A percentile compares a stretch with the other conserved stretches of the same genome.
Evolutionary conservation across 768 basidiomycete genomes (phyloP).

Genomic region (Crepidotus variabilis): DNA sequence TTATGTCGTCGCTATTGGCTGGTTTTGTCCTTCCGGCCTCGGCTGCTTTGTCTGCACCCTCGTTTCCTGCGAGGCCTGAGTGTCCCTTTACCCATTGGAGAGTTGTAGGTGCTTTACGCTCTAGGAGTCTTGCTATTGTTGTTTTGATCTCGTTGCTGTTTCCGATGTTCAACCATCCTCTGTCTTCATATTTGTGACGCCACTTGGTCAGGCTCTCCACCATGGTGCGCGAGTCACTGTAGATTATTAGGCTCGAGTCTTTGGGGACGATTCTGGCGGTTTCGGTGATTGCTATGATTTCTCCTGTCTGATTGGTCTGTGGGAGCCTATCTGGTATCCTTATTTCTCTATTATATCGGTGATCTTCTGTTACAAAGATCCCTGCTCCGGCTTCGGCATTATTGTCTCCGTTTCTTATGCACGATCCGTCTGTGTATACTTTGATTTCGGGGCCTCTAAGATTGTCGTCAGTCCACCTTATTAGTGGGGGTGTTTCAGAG

Average conservation of each 20-base stretch:
- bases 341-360: neutral
- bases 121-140: neutral
- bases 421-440: neutral
- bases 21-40: neutral
- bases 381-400: neutral
- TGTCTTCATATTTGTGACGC: constrained; percentile 17
- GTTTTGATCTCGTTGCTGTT: constrained; percentile 3
- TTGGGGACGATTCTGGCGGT: neutral
- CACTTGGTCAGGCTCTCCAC: constrained; percentile 8
- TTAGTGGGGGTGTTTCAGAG: neutral
- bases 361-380: neutral
- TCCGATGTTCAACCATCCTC: constrained; percentile 19
- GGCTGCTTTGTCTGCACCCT: neutral
- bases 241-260: constrained; percentile 3
- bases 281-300: neutral
- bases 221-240: constrained; percentile 2
- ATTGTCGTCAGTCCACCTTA: neutral
- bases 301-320: constrained; percentile 1
- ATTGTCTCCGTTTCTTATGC: neutral
- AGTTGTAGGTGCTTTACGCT: neutral
- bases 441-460: neutral
- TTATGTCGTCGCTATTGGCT: neutral
- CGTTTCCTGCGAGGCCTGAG: neutral
- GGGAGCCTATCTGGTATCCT: neutral
- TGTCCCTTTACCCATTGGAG: neutral